These are phyloP conservation scores for Clavaria fumosa DNA, from an alignment of 768 basidiomycete species.

Conservation along the genomic window DNA sequence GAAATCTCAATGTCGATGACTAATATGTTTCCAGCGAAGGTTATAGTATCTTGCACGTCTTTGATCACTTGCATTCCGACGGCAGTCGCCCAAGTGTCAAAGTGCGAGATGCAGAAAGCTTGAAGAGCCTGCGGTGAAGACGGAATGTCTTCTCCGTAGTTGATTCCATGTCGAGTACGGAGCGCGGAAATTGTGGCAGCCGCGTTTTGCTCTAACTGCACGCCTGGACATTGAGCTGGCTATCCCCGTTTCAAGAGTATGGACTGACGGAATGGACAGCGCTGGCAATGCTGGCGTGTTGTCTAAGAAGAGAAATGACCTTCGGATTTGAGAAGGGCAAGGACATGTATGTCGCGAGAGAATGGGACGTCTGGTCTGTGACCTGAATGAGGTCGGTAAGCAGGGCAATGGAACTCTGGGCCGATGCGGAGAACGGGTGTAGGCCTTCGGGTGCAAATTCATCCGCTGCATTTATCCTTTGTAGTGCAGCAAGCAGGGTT, in stretches of 20 bases:
- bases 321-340: conserved; percentile 46
- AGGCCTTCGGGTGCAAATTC: not conserved
- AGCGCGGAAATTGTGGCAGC: conserved; percentile 33
- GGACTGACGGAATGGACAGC: conserved; percentile 36
- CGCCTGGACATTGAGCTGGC: conserved; percentile 10
- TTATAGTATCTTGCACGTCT: conserved; percentile 36
- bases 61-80: conserved; percentile 66
- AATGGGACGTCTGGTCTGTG: conserved; percentile 20
- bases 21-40: conserved; percentile 66
- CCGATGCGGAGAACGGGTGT: not conserved
- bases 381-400: not conserved
- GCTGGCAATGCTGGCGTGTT: conserved; percentile 39
- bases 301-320: conserved; percentile 50
- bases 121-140: conserved; percentile 28
- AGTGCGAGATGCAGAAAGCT: conserved; percentile 42
- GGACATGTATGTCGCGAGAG: conserved; percentile 34
- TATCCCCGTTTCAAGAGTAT: conserved; percentile 7
- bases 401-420: not conserved
- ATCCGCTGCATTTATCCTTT: not conserved
- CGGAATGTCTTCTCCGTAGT: conserved; percentile 53
- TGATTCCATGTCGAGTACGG: conserved; percentile 28
- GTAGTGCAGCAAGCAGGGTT: no score
- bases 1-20: conserved; percentile 51
- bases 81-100: conserved; percentile 45
- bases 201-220: conserved; percentile 39